These are phyloP conservation scores for Fusarium circinatum DNA, from an alignment of 2,329 filamentous ascomycete species.

Conservation along the genomic window DNA sequence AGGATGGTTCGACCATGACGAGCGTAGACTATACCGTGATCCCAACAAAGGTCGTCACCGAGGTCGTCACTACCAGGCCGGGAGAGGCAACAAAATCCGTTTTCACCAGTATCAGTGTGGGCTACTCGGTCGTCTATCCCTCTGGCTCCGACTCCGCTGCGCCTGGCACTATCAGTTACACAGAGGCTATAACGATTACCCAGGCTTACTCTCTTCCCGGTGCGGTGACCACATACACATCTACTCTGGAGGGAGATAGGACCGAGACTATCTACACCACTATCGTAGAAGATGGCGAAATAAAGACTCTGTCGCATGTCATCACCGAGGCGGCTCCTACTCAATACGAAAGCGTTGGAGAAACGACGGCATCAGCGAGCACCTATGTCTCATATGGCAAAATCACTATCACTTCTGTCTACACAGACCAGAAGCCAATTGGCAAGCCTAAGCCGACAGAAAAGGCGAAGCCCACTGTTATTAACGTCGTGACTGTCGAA, in stretches of 20 bases:
- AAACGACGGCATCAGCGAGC: slow-evolving; percentile 37
- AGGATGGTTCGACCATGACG: slow-evolving; percentile 13
- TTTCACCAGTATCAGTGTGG: slow-evolving; percentile 15
- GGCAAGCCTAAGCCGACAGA: slow-evolving; percentile 3
- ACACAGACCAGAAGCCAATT: slow-evolving; percentile 29
- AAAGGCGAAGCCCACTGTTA: slow-evolving; percentile 34
- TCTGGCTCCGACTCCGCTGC: slow-evolving; percentile 1
- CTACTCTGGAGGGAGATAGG: slow-evolving; percentile 1
- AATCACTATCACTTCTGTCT: slow-evolving; percentile 40
- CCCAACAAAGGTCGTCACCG: slow-evolving; percentile 28
- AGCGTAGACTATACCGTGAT: slow-evolving; percentile 8
- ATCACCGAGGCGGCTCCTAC: slow-evolving; percentile 23
- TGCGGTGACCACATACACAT: background rate
- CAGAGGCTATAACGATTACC: slow-evolving; percentile 14
- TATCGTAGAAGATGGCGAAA: slow-evolving; percentile 19
- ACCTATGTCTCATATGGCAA: slow-evolving; percentile 40
- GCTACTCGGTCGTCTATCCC: slow-evolving; percentile 11
- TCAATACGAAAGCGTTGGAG: slow-evolving; percentile 25
- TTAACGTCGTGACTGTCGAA: slow-evolving; percentile 37
- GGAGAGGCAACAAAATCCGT: slow-evolving; percentile 1
- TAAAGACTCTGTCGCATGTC: slow-evolving; percentile 7
- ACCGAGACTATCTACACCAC: slow-evolving; percentile 22
- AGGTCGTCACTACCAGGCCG: slow-evolving; percentile 13
- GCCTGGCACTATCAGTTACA: slow-evolving; percentile 1
- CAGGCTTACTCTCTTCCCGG: slow-evolving; percentile 17